These are phyloP conservation scores for Schizosaccharomyces octosporus DNA, from an alignment of 805 yeast genomes.

Conservation along the genomic window DNA sequence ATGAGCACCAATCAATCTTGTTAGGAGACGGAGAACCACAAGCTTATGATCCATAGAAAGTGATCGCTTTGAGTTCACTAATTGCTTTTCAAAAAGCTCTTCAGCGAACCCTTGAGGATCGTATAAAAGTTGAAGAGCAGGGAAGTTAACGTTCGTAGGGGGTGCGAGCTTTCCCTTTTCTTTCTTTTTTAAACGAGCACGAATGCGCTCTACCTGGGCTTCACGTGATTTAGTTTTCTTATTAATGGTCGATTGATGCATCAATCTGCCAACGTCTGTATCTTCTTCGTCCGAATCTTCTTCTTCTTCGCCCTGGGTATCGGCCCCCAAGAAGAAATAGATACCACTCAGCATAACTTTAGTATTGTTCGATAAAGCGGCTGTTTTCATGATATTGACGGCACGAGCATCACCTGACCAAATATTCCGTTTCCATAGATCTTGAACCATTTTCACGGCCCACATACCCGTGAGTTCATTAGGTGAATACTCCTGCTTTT, in stretches of 20 bases:
- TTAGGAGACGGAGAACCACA: constrained; percentile 60
- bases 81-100: constrained; percentile 42
- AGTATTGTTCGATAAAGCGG: constrained; percentile 64
- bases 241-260: constrained; percentile 61
- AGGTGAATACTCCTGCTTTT: constrained; percentile 6
- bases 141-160: constrained; percentile 55
- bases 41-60: constrained; percentile 75
- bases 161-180: constrained; percentile 24
- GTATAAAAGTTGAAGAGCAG: constrained; percentile 78
- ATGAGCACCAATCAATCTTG: constrained; percentile 82
- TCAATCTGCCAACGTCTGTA: constrained; percentile 17
- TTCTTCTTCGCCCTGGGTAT: constrained; percentile 70
- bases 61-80: constrained; percentile 35
- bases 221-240: constrained; percentile 62
- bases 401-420: constrained; percentile 91
- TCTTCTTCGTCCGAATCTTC: constrained; percentile 22
- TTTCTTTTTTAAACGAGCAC: constrained; percentile 40
- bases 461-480: constrained; percentile 37
- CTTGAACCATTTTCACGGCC: constrained; percentile 89
- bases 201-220: constrained; percentile 31
- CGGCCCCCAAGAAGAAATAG: constrained; percentile 80
- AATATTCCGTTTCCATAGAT: constrained; percentile 88
- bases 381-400: constrained; percentile 93
- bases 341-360: constrained; percentile 83
- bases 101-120: constrained; percentile 98